Evolutionary conservation across 306 rosid genomes (phyloP).

Genomic region (Begonia masoniana): DNA sequence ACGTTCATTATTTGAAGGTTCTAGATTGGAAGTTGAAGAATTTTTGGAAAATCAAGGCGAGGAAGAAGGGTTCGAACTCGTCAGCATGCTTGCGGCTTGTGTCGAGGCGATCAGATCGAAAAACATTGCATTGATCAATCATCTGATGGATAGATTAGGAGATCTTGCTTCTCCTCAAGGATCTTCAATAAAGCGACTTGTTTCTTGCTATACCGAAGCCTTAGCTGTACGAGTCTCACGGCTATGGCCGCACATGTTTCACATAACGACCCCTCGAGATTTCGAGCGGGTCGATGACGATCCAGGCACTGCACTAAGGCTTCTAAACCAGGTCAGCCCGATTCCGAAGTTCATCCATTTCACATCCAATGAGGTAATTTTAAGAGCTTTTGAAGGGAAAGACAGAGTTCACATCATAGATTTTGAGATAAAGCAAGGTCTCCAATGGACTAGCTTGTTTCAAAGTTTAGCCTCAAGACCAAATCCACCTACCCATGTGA

Average conservation of each 20-base stretch:
- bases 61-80: slow-evolving; percentile 57
- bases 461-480: slow-evolving; percentile 76
- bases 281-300: slow-evolving; percentile 70
- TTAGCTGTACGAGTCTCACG: slow-evolving; percentile 65
- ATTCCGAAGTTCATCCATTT: slow-evolving; percentile 84
- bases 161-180: slow-evolving; percentile 76
- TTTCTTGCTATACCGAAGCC: slow-evolving; percentile 81
- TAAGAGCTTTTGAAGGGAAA: slow-evolving; percentile 93
- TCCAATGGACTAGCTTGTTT: slow-evolving; percentile 94
- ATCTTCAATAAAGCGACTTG: slow-evolving; percentile 43
- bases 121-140: slow-evolving; percentile 51
- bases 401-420: slow-evolving; percentile 94
- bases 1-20: slow-evolving; percentile 26
- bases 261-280: slow-evolving; percentile 62
- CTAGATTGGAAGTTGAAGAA: slow-evolving; percentile 38
- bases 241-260: slow-evolving; percentile 84
- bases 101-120: slow-evolving; percentile 69
- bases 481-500: slow-evolving; percentile 76
- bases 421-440: slow-evolving; percentile 84
- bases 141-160: slow-evolving; percentile 64
- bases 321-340: slow-evolving; percentile 74
- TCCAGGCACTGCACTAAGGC: slow-evolving; percentile 46
- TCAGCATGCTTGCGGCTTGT: slow-evolving; percentile 61
- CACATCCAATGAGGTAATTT: slow-evolving; percentile 75
- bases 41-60: slow-evolving; percentile 34